These are phyloP conservation scores for Kwoniella shivajii DNA, from an alignment of 1,284 basidiomycete genomes.

Conservation along the genomic window DNA sequence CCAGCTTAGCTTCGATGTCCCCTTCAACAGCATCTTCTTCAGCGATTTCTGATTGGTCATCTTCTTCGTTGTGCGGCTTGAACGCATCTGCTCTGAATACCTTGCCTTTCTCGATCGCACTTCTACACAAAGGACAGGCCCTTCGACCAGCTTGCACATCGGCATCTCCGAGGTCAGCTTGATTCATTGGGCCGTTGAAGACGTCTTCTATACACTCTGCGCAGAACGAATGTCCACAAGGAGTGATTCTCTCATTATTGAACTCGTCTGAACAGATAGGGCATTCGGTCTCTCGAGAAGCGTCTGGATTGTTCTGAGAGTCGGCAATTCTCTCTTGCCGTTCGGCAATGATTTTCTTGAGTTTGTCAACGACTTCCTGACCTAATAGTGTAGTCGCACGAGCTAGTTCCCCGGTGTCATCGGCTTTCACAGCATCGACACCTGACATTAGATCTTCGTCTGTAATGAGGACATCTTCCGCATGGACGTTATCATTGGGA, in stretches of 20 bases:
- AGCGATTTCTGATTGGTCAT: constrained; percentile 61
- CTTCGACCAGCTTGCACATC: constrained; percentile 31
- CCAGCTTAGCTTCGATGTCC: constrained; percentile 9
- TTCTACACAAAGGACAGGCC: constrained; percentile 50
- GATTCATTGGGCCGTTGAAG: constrained; percentile 30
- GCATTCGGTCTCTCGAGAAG: constrained; percentile 33
- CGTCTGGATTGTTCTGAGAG: constrained; percentile 20
- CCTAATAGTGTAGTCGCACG: constrained; percentile 33
- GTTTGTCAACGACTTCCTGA: constrained; percentile 27
- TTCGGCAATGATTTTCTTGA: constrained; percentile 35
- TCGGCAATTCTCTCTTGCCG: constrained; percentile 22
- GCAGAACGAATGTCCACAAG: constrained; percentile 51
- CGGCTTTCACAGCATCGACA: constrained; percentile 17
- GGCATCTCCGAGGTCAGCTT: constrained; percentile 35
- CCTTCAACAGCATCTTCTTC: constrained; percentile 45
- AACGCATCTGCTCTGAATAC: constrained; percentile 45
- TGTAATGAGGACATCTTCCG: constrained; percentile 38
- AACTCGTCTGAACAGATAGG: constrained; percentile 46
- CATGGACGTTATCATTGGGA: constrained; percentile 26
- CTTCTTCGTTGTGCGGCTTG: constrained; percentile 55
- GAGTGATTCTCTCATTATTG: constrained; percentile 41
- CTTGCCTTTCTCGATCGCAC: constrained; percentile 29
- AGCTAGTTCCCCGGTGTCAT: constrained; percentile 34
- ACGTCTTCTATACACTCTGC: constrained; percentile 42
- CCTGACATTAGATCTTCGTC: constrained; percentile 38